Percentiles rank a stretch among this genome's conserved stretches.
Conservation (phyloP, 106 monocot species). For the Vanilla planifolia region DNA sequence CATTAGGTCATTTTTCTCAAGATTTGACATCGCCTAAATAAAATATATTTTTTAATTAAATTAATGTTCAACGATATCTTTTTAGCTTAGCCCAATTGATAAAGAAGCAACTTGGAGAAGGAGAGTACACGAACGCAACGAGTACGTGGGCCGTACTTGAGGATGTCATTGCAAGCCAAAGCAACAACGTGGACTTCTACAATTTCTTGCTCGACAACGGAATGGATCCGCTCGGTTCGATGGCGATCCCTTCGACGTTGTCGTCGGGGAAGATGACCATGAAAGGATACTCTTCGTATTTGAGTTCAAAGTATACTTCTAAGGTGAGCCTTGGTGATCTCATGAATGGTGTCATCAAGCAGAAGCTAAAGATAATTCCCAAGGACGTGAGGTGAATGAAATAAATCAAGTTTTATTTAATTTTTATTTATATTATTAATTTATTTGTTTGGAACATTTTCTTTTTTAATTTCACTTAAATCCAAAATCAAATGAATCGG, state of each 20-base stretch:
- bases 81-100: constrained; percentile 65
- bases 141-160: constrained; percentile 56
- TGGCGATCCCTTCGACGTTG: neutral
- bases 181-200: constrained; percentile 75
- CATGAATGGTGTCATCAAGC: constrained; percentile 66
- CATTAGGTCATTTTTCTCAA: neutral
- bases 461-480: too few relatives aligned
- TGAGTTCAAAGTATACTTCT: constrained; percentile 34
- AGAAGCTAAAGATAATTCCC: constrained; percentile 82
- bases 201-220: constrained; percentile 64
- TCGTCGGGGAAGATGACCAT: neutral
- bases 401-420: too few relatives aligned
- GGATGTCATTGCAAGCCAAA: constrained; percentile 17
- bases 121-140: constrained; percentile 52
- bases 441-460: too few relatives aligned
- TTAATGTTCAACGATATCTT: neutral
- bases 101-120: constrained; percentile 35
- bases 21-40: neutral
- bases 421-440: too few relatives aligned
- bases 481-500: neutral
- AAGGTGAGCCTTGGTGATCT: constrained; percentile 22
- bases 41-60: neutral
- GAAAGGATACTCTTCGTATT: constrained; percentile 53
- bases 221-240: constrained; percentile 15
- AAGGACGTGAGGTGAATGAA: constrained; percentile 54